Conservation (phyloP, 148 eudicot genomes). For the Rhododendron mucronatum region DNA sequence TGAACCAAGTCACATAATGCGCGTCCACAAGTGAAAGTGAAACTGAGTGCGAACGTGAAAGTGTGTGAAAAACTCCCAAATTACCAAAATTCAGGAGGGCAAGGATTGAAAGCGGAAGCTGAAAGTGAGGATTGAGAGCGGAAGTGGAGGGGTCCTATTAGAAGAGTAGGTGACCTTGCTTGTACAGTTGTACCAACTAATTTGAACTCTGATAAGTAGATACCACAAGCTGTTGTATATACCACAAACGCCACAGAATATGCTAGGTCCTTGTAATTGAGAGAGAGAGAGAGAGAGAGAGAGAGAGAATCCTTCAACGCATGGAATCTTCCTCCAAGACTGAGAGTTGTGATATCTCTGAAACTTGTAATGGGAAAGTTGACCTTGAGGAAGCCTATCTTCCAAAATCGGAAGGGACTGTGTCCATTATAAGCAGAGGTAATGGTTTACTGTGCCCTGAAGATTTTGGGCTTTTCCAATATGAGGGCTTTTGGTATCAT, state of each 20-base stretch:
- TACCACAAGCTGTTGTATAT: not conserved
- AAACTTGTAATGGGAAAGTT: not conserved
- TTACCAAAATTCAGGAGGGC: not conserved
- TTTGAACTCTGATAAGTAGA: not conserved
- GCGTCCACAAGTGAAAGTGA: too few species aligned
- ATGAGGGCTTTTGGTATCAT: conserved; percentile 7
- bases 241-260: not conserved
- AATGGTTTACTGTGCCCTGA: not conserved
- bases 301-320: not conserved
- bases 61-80: not conserved
- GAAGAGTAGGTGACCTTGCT: not conserved
- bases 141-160: not conserved
- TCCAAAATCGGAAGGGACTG: not conserved
- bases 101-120: not conserved
- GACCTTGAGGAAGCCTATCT: not conserved
- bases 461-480: conserved; percentile 1
- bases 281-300: not conserved
- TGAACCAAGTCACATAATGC: not conserved
- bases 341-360: not conserved
- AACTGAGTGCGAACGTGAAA: not conserved
- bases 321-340: not conserved
- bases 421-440: not conserved
- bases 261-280: not conserved
- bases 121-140: not conserved
- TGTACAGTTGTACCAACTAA: not conserved